Base-by-base conservation (phyloP, 768 basidiomycete species). In the Naganishia randhawae region DNA sequence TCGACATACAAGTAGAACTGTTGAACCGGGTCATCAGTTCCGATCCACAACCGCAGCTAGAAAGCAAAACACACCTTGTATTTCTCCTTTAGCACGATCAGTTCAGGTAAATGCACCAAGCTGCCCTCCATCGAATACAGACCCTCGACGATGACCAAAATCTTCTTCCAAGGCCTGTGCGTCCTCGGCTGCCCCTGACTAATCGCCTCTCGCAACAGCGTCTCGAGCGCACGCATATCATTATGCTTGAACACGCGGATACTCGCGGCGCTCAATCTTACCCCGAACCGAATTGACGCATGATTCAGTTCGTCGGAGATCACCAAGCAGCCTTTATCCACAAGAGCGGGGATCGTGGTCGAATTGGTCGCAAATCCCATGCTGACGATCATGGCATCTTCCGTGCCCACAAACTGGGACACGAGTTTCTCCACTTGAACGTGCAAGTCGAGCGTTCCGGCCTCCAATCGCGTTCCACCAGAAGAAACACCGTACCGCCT, bases 91-190 rank as follows among this genome's bases (percentile, higher is more conserved):
- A 99, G 84, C 71, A 89, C 89, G 67, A 98, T 73, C 65, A 99
- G 82, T 14, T 75, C 83, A 3, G 94, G 96, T 50, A 99, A 75
- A 77, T 97, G 86, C 39, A 89, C 86, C 72, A 98, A 74, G 10
- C 91, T 93, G n/a, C 96, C 96, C 81, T 98, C 96, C 96, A 99
- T 99, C 70, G 90, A 92, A 82, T 92, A 98, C 50, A 99, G 80
- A 2, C 96, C 96, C 78, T 99, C 96, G 14, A 98, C 92, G 65
- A 96, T 86, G 50, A 99, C 72, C 42, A 99, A 80, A 69, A 99
- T 98, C 83, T 95, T 97, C 83, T 95, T 96, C 96, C 96, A 98
- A 14, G 95, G 95, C n/a, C 96, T 82, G 75, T 98, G 96, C 0
- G 93, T 96, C 82, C 93, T 89, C 4, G 95, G 93, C 78, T 98